phyloP scores from a whole-genome alignment of 1,284 basidiomycete species.

The Cutaneotrichosporon sp. region DNA sequence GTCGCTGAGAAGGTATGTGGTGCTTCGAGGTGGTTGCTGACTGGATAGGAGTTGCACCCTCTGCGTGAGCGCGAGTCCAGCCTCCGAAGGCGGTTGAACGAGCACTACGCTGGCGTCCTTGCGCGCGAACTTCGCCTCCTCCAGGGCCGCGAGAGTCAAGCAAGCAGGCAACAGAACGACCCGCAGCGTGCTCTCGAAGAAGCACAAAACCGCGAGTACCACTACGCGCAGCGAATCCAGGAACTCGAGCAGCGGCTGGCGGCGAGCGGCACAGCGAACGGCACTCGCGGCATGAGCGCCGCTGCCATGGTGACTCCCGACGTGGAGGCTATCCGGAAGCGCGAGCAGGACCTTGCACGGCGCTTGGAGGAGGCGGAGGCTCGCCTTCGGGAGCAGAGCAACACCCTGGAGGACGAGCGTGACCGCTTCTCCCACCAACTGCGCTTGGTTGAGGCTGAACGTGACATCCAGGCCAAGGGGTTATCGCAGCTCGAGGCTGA shows the following conservation, averaged over 20 bases:
- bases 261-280: not conserved
- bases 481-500: slow-evolving; percentile 12
- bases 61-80: slow-evolving; percentile 48
- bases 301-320: not conserved
- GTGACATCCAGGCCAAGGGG: not conserved
- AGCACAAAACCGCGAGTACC: slow-evolving; percentile 6
- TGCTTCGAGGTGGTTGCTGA: slow-evolving; percentile 5
- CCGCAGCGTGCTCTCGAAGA: not conserved
- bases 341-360: slow-evolving; percentile 2
- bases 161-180: not conserved
- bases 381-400: not conserved
- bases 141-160: slow-evolving; percentile 23
- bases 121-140: slow-evolving; percentile 54
- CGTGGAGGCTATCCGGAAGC: not conserved
- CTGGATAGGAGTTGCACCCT: slow-evolving; percentile 47
- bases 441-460: slow-evolving; percentile 30
- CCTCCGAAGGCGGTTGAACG: slow-evolving; percentile 49
- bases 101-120: slow-evolving; percentile 54
- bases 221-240: slow-evolving; percentile 1
- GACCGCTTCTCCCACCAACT: not conserved
- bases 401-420: not conserved
- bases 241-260: slow-evolving; percentile 4
- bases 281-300: not conserved
- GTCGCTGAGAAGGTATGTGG: slow-evolving; percentile 52
- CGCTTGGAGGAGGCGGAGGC: not conserved